Evolutionary conservation across 2,329 filamentous ascomycete genomes (phyloP), one percentile per base, ranked within the genome.

Genomic region (Sporothrix pallida): DNA sequence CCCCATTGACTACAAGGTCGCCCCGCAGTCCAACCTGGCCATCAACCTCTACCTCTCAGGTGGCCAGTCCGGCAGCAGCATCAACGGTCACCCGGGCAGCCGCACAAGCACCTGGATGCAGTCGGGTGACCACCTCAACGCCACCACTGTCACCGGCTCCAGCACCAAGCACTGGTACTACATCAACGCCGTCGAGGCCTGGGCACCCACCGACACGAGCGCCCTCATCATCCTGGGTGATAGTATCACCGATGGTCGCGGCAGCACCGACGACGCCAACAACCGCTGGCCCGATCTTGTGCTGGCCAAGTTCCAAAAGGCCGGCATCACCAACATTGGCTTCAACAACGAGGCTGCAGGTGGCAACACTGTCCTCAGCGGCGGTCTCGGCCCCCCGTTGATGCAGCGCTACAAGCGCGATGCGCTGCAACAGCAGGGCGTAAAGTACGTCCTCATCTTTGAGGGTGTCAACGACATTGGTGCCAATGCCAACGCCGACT

Each of bases 401-500:
- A 81, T 91, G 46, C 83, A 85, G 56, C 87, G 90, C 4, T 86
- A 92, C 75, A 86, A 90, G 78, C 86, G 90, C n/a, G 90, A 92
- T 78, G 86, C 91, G 1, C 83, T 92, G 1, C 80, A 86, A 0
- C 87, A 89, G 46, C 83, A 86, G 0, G 87, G 87, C 3, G 86
- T 89, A 2, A 83, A 84, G 76, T 91, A 90, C 77, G 87, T 87
- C 26, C 85, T 92, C 82, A 84, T 92, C 52, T 92, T 91, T 78
- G 88, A 91, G 79, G 90, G 90, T 23, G 89, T 92, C 42, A 92
- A 92, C 78, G 90, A 92, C 77, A 91, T 93, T 73, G 90, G 90
- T 3, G 82, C 80, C 1, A 86, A 84, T 0, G 81, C 81, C 1
- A 77, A 85, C 0, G 86, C 86, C 26, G 84, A 86, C 71, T 77